Base-by-base conservation (phyloP, 23 red algal genomes). In the Gracilariopsis chorda region DNA sequence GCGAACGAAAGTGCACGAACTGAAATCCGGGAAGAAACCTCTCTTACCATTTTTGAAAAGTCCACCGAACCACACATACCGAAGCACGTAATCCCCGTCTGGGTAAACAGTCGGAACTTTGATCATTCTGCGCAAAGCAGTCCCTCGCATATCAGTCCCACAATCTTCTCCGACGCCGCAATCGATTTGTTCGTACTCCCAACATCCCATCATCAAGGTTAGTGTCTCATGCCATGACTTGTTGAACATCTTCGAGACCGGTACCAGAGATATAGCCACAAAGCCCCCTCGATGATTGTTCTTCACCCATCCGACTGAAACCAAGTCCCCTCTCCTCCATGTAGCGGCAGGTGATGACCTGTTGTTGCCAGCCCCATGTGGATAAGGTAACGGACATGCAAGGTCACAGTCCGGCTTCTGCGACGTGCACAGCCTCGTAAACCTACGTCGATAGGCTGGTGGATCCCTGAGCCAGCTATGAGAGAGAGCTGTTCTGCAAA, bases 231-330 rank as follows among this genome's bases (percentile, higher is more conserved):
- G 67, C 9, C 24, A 23, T 0, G 67, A 9, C 33, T 39, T 30
- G 67, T 32, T 11, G 10, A 33, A 37, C 11, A 12, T 23, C 11
- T 23, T 14, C 7, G 36, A 23, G 10, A 11, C 24, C 12, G 67
- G 67, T 23, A 74, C 67, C 10, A 74, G 24, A 8, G 67, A 12
- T 0, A 74, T 8, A 41, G 33, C 33, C 23, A 33, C 25, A 20
- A 74, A 37, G 11, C 67, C 67, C 7, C 67, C 67, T 11, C 35
- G 67, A 20, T 74, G 67, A 41, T 74, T 74, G 67, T 74, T 74
- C 16, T 35, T 23, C 10, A 21, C 35, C 67, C 67, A 74, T 14
- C 24, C 44, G 24, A 74, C 20, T 9, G 20, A 20, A n/a, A n/a
- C n/a, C n/a, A n/a, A n/a, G n/a, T n/a, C n/a, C n/a, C n/a, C n/a